These are phyloP conservation scores for Yarrowia sp. DNA, from an alignment of 805 yeast genomes.

Conservation along the genomic window DNA sequence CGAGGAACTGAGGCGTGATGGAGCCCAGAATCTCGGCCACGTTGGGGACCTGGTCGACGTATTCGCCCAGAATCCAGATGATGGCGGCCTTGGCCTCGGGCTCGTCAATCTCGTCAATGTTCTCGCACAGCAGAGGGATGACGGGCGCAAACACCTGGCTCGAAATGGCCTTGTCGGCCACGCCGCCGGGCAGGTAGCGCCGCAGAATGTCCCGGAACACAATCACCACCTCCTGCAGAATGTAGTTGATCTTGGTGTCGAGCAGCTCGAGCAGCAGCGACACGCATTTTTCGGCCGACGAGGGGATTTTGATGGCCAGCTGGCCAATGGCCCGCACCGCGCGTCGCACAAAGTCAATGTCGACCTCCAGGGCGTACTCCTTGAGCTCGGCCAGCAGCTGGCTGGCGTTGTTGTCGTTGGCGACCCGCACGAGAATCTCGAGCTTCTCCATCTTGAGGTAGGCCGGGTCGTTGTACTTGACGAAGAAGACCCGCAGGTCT, in stretches of 20 bases:
- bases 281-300: conserved; percentile 61
- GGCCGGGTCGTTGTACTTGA: conserved; percentile 79
- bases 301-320: conserved; percentile 71
- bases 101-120: conserved; percentile 59
- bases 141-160: conserved; percentile 54
- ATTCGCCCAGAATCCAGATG: conserved; percentile 83
- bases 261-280: conserved; percentile 57
- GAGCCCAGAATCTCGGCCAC: conserved; percentile 43
- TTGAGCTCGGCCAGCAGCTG: conserved; percentile 72
- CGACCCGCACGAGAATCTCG: conserved; percentile 78
- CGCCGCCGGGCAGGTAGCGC: conserved; percentile 77
- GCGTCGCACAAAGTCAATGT: conserved; percentile 79
- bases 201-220: conserved; percentile 75
- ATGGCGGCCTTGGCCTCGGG: conserved; percentile 75
- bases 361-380: conserved; percentile 85
- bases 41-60: conserved; percentile 49
- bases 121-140: conserved; percentile 44
- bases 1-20: conserved; percentile 51
- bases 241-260: conserved; percentile 65
- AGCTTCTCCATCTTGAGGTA: conserved; percentile 87
- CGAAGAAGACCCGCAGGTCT: conserved; percentile 72
- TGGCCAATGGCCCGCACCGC: conserved; percentile 89
- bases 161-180: conserved; percentile 51
- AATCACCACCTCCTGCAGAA: conserved; percentile 75
- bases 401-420: conserved; percentile 59